Conservation (phyloP, 1,139 yeast genomes). For the Diutina scorzettiae region DNA sequence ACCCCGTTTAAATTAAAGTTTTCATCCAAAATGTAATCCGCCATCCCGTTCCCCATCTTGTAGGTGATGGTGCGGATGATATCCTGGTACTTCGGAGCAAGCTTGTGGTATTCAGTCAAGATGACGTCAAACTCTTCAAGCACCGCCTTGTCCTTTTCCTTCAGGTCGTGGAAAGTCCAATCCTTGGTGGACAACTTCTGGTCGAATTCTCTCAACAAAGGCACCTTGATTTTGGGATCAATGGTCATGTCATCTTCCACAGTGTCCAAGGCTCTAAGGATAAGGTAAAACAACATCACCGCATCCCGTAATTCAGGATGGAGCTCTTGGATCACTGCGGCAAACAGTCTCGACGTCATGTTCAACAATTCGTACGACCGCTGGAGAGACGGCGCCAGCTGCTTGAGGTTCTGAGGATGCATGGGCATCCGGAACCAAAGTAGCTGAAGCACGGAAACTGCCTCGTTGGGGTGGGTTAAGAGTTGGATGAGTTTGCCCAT, state of each 20-base stretch:
- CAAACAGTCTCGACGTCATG: slow-evolving; percentile 79
- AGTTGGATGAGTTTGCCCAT: slow-evolving; percentile 66
- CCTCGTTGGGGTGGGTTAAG: slow-evolving; percentile 59
- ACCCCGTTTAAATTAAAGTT: slow-evolving; percentile 73
- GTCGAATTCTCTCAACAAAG: slow-evolving; percentile 60
- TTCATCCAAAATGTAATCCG: slow-evolving; percentile 75
- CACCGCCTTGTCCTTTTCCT: slow-evolving; percentile 73
- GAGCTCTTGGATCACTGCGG: slow-evolving; percentile 81
- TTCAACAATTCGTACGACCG: slow-evolving; percentile 62
- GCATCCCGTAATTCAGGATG: slow-evolving; percentile 83
- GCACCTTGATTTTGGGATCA: slow-evolving; percentile 57
- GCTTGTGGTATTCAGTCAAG: slow-evolving; percentile 56
- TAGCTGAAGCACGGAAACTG: slow-evolving; percentile 55
- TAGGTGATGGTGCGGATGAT: slow-evolving; percentile 66
- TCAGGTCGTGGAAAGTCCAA: slow-evolving; percentile 73
- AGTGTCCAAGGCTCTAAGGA: slow-evolving; percentile 87
- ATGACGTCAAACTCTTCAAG: slow-evolving; percentile 39
- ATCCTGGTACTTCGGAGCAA: slow-evolving; percentile 68
- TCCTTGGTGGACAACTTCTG: slow-evolving; percentile 47
- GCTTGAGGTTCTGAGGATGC: slow-evolving; percentile 36
- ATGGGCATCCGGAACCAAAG: slow-evolving; percentile 41
- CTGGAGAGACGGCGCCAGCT: slow-evolving; percentile 34
- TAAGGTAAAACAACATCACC: slow-evolving; percentile 71
- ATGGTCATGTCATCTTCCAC: slow-evolving; percentile 94
- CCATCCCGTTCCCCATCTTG: slow-evolving; percentile 97